These are phyloP conservation scores for Berberis thunbergii DNA, from an alignment of 164 flowering plant genomes.

Conservation along the genomic window DNA sequence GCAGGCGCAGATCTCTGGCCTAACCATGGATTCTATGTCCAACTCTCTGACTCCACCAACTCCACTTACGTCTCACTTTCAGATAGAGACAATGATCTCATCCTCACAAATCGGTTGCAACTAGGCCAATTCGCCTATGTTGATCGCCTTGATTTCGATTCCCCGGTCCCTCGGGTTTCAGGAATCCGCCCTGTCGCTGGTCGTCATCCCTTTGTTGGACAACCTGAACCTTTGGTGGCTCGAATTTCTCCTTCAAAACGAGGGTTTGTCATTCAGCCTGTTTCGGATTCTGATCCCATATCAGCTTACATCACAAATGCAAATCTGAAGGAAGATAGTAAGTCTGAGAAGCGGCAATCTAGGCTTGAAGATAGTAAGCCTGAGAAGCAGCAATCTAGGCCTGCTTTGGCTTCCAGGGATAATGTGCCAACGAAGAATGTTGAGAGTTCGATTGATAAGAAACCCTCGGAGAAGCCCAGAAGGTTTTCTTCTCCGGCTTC, in stretches of 20 bases:
- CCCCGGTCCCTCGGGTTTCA: constrained; percentile 59
- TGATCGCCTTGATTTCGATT: constrained; percentile 8
- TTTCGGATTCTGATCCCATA: constrained; percentile 49
- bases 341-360: constrained; percentile 5
- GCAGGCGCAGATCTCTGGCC: constrained; percentile 1
- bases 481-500: constrained; percentile 50
- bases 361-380: constrained; percentile 19
- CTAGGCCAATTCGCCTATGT: constrained; percentile 1
- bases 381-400: constrained; percentile 19
- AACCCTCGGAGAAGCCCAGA: constrained; percentile 24
- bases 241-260: constrained; percentile 42
- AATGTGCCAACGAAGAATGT: constrained; percentile 9
- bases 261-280: constrained; percentile 73
- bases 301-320: constrained; percentile 26
- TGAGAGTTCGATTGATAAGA: constrained; percentile 1
- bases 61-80: neutral
- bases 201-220: constrained; percentile 65
- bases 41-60: neutral
- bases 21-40: constrained; percentile 2
- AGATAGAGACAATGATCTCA: constrained; percentile 1
- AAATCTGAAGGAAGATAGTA: constrained; percentile 8
- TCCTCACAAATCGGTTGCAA: neutral
- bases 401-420: constrained; percentile 28
- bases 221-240: constrained; percentile 63
- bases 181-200: constrained; percentile 79